Percentiles rank a stretch among this genome's conserved stretches.
These are phyloP conservation scores for Hyphopichia pseudoburtonii DNA, from an alignment of 1,139 yeast genomes.

Conservation along the genomic window DNA sequence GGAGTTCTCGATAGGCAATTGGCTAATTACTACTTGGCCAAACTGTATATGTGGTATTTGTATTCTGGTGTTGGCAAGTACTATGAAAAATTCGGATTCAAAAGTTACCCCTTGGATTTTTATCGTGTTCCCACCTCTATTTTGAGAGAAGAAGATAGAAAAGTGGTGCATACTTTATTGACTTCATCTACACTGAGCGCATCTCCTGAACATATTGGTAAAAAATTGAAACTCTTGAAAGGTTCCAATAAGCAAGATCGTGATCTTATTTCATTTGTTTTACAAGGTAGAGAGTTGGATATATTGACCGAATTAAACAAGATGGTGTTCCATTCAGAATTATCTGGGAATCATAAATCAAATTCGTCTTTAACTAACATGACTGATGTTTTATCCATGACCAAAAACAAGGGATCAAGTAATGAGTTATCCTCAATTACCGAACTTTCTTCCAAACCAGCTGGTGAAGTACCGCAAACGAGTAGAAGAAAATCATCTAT, in stretches of 20 bases:
- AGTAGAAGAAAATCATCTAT: slow-evolving; percentile 29
- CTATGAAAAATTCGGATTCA: slow-evolving; percentile 42
- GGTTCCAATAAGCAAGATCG: slow-evolving; percentile 26
- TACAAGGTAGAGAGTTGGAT: slow-evolving; percentile 38
- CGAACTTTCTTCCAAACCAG: slow-evolving; percentile 9
- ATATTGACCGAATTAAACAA: slow-evolving; percentile 40
- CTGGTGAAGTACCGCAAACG: slow-evolving; percentile 2
- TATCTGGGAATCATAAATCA: slow-evolving; percentile 32
- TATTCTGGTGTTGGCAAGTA: slow-evolving; percentile 36
- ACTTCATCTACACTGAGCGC: slow-evolving; percentile 3
- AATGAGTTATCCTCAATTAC: slow-evolving; percentile 22
- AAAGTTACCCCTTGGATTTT: slow-evolving; percentile 35
- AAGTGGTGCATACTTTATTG: slow-evolving; percentile 22
- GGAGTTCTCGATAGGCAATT: slow-evolving; percentile 31
- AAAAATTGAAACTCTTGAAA: slow-evolving; percentile 29
- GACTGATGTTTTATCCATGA: slow-evolving; percentile 23
- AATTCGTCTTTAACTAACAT: slow-evolving; percentile 38
- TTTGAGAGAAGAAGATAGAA: slow-evolving; percentile 18
- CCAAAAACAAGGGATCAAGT: slow-evolving; percentile 23
- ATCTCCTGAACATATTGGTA: slow-evolving; percentile 20
- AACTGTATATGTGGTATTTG: slow-evolving; percentile 39
- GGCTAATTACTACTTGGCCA: slow-evolving; percentile 37
- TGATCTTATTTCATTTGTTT: slow-evolving; percentile 30
- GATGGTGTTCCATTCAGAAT: slow-evolving; percentile 34
- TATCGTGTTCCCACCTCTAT: slow-evolving; percentile 31